phyloP scores from a whole-genome alignment of 176 grass and related monocot genomes.

The Tuctoria greenei region DNA sequence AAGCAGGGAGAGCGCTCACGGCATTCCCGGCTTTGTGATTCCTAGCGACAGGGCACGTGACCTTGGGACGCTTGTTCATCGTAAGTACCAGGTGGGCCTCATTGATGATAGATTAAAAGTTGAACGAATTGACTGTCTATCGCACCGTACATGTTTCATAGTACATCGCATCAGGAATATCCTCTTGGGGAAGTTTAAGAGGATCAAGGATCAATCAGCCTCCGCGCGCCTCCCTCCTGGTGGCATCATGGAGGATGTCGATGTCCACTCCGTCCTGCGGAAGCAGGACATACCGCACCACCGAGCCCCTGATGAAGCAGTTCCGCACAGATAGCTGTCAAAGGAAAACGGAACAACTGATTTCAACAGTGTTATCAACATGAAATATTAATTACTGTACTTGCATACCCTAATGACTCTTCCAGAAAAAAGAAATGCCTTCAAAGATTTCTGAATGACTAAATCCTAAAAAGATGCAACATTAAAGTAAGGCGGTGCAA shows the following conservation, averaged over 20 bases:
- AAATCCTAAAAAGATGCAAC: not conserved
- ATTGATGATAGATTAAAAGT: not conserved
- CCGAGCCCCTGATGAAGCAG: slow-evolving; percentile 96
- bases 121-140: not conserved
- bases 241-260: slow-evolving; percentile 97
- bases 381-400: not conserved
- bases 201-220: slow-evolving; percentile 30
- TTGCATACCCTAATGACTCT: not conserved
- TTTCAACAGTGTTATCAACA: not conserved
- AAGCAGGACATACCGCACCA: slow-evolving; percentile 92
- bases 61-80: slow-evolving; percentile 23
- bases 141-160: slow-evolving; percentile 26
- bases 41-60: not conserved
- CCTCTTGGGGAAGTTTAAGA: not conserved
- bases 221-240: slow-evolving; percentile 90
- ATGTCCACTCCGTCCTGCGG: slow-evolving; percentile 88
- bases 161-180: slow-evolving; percentile 14
- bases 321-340: slow-evolving; percentile 86
- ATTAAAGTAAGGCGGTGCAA: not conserved
- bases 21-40: not conserved
- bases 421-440: not conserved
- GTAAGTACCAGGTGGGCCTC: slow-evolving; percentile 14
- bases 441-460: not conserved
- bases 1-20: not conserved
- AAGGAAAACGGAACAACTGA: not conserved